Evolutionary conservation across 2,329 filamentous ascomycete genomes (phyloP).

Genomic region (Volutella citrinella): DNA sequence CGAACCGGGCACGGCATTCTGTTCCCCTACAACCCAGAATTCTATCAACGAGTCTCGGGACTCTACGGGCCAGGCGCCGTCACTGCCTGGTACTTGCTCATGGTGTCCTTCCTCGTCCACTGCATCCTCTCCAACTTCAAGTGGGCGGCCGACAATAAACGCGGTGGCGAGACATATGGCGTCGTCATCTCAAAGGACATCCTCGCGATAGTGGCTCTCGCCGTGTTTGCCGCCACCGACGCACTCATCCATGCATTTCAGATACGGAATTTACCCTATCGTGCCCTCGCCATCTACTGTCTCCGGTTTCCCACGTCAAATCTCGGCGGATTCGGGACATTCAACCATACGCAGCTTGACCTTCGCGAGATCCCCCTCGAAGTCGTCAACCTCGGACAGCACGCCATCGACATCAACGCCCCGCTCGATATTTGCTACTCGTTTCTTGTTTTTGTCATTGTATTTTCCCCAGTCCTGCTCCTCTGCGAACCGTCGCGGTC

Average conservation of each 20-base stretch:
- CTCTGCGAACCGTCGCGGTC: background rate
- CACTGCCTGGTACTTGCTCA: slow-evolving; percentile 5
- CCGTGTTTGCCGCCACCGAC: slow-evolving; percentile 7
- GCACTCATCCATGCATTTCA: slow-evolving; percentile 2
- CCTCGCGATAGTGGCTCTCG: slow-evolving; percentile 4
- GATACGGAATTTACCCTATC: background rate
- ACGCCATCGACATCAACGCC: slow-evolving; percentile 4
- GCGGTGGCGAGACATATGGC: no score
- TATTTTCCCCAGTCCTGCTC: no score
- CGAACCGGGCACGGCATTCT: background rate
- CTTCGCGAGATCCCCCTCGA: slow-evolving; percentile 5
- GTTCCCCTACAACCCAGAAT: slow-evolving; percentile 10
- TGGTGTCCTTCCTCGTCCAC: slow-evolving; percentile 2
- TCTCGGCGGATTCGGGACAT: background rate
- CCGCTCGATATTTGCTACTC: slow-evolving; percentile 7
- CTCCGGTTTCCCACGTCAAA: slow-evolving; percentile 4
- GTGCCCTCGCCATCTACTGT: slow-evolving; percentile 7
- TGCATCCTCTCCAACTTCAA: background rate
- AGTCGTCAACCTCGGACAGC: slow-evolving; percentile 4
- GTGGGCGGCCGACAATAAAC: no score
- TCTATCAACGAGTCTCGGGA: slow-evolving; percentile 4
- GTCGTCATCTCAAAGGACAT: slow-evolving; percentile 4
- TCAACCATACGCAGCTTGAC: slow-evolving; percentile 2
- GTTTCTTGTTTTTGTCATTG: background rate
- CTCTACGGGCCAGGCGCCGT: slow-evolving; percentile 6